Conservation (phyloP, 2,329 filamentous ascomycete genomes). For the Endothia cerciana region DNA sequence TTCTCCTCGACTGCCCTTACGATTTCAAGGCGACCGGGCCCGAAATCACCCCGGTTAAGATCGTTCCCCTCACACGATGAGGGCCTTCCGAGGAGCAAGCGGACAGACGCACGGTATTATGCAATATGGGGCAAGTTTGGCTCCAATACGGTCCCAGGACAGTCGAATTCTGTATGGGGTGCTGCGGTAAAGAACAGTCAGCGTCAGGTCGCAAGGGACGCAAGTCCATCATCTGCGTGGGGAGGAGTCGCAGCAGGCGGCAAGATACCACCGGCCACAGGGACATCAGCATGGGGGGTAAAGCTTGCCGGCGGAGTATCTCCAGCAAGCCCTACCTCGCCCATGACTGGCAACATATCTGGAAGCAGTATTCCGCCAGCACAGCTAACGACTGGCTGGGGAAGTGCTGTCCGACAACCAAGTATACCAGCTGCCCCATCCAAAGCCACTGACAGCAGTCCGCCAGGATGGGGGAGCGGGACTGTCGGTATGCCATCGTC, state of each 20-base stretch:
- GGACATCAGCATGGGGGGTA: conserved; percentile 22
- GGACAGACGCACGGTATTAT: conserved; percentile 12
- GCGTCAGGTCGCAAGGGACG: background rate
- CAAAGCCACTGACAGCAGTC: background rate
- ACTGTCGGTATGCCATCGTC: no score
- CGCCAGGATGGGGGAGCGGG: no score
- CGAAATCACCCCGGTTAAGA: background rate
- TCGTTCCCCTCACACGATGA: background rate
- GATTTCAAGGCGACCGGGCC: background rate
- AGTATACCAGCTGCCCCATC: background rate
- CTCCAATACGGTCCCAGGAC: conserved; percentile 24
- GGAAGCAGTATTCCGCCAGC: conserved; percentile 2
- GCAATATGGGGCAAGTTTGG: conserved; percentile 25
- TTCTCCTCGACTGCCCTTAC: conserved; percentile 5
- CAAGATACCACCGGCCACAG: conserved; percentile 22
- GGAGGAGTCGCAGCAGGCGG: conserved; percentile 8
- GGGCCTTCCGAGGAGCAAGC: background rate
- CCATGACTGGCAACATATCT: background rate
- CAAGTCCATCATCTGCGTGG: conserved; percentile 10
- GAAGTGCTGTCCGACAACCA: background rate
- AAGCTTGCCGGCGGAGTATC: background rate
- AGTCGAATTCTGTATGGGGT: conserved; percentile 25
- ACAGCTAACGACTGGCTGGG: background rate
- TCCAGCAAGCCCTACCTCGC: conserved; percentile 11
- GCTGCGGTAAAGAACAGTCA: conserved; percentile 13